Percentiles rank a stretch among this genome's conserved stretches.
These are phyloP conservation scores for Hymenoscyphus salicellus DNA, from an alignment of 2,329 filamentous ascomycete genomes.

Conservation along the genomic window DNA sequence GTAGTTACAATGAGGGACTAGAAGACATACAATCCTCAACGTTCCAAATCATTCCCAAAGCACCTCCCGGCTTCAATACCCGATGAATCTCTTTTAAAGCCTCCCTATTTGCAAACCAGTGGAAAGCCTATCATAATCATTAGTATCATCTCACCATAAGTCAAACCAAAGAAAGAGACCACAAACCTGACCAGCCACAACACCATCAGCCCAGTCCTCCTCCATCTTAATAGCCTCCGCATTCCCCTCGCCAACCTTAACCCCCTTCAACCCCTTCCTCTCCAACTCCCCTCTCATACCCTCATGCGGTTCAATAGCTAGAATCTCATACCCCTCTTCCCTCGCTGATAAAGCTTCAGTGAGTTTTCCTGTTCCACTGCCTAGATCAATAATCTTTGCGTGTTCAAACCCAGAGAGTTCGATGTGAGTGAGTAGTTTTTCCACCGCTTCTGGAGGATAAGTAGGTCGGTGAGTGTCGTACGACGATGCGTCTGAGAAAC, in stretches of 20 bases:
- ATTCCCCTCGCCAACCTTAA: slow-evolving; percentile 52
- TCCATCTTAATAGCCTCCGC: slow-evolving; percentile 56
- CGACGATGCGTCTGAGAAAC: slow-evolving; percentile 60
- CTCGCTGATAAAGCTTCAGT: slow-evolving; percentile 59
- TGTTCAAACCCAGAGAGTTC: slow-evolving; percentile 46
- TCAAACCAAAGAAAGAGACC: background rate
- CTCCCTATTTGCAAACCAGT: slow-evolving; percentile 62
- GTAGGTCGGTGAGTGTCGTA: slow-evolving; percentile 69
- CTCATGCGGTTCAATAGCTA: slow-evolving; percentile 62
- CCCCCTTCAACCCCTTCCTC: slow-evolving; percentile 50
- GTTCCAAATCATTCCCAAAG: slow-evolving; percentile 70
- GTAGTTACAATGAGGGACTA: background rate
- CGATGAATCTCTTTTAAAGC: slow-evolving; percentile 65
- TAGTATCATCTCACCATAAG: background rate
- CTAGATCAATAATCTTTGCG: slow-evolving; percentile 60
- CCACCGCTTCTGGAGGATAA: slow-evolving; percentile 58
- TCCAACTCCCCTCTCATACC: slow-evolving; percentile 63
- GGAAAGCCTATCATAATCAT: slow-evolving; percentile 44
- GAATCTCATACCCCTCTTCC: slow-evolving; percentile 56
- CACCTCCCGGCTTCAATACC: slow-evolving; percentile 57
- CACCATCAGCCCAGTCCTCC: slow-evolving; percentile 60
- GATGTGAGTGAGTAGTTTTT: slow-evolving; percentile 55
- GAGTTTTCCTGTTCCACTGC: slow-evolving; percentile 68
- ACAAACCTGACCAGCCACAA: slow-evolving; percentile 41
- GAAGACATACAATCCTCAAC: slow-evolving; percentile 61